Base-by-base conservation (phyloP, 1,139 yeast species). In the Hansenula sp. region DNA sequence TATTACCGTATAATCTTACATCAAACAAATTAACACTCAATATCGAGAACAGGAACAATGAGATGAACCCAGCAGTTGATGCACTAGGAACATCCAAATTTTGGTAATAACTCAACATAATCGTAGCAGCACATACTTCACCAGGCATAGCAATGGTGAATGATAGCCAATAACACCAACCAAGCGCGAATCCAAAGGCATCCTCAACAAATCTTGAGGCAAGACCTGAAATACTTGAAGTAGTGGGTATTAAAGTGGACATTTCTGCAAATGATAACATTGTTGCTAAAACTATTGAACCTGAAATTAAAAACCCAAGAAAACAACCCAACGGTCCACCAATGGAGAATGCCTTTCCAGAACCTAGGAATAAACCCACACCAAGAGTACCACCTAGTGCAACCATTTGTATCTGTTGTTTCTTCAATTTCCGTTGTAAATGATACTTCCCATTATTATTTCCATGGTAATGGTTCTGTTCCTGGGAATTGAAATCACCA, bases 241-340 rank as follows among this genome's bases (percentile, higher is more conserved):
- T 84, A 24, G 86, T 77, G 0, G 96, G 94, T 24, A 87, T 79
- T 50, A 88, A 71, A 0, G 96, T 85, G 11, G 87, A 89, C 85
- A 89, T 84, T 63, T 89, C 96, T 48, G 95, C 87, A 59, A 87
- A 83, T 5, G 91, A 80, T 21, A 82, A 67, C 74, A 87, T 77
- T 1, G 94, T 81, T 3, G 84, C 76, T 36, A 83, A 62, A 0
- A 86, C 90, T 15, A 88, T 71, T 1, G 78, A 57, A 0, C 94
- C 94, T 33, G 88, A 77, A 11, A 87, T 65, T 0, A 74, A 48
- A 57, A 81, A 88, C 2, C 96, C 95, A 3, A 89, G 57, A 10
- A 87, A 61, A 2, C 90, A 77, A 0, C 96, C 96, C 45, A 88
- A 67, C 0, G 96, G 96, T 3, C 96, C 96, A 3, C 91, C 84